These are phyloP conservation scores for Suillus weaverae DNA, from an alignment of 768 basidiomycete genomes.

Conservation along the genomic window DNA sequence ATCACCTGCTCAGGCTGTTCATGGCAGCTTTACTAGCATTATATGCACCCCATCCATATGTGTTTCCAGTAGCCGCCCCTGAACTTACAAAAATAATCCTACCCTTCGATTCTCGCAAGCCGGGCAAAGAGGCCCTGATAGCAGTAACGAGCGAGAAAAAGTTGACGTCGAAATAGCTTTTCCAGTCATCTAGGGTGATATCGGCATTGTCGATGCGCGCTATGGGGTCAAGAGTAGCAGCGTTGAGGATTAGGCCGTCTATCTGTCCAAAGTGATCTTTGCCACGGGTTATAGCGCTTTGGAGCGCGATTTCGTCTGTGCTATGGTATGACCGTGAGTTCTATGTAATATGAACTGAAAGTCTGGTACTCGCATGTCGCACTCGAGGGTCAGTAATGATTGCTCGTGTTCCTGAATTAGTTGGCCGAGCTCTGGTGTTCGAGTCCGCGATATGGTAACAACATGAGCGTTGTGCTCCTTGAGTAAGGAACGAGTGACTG, in stretches of 20 bases:
- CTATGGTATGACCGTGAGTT: conserved; percentile 36
- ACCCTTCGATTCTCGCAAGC: conserved; percentile 67
- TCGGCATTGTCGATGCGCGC: conserved; percentile 54
- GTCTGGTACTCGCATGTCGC: conserved; percentile 67
- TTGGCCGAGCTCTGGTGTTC: conserved; percentile 59
- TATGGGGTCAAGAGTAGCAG: conserved; percentile 74
- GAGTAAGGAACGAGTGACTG: conserved; percentile 68
- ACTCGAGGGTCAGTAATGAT: conserved; percentile 55
- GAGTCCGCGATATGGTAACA: conserved; percentile 72
- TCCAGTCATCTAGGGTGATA: conserved; percentile 60
- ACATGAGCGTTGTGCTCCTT: conserved; percentile 64
- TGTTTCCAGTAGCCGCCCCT: conserved; percentile 72
- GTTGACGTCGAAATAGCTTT: conserved; percentile 77
- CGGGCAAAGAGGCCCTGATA: conserved; percentile 64
- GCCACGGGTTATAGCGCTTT: conserved; percentile 55
- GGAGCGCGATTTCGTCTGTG: conserved; percentile 54
- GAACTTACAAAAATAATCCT: conserved; percentile 82
- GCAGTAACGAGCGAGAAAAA: conserved; percentile 82
- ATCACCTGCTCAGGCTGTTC: conserved; percentile 79
- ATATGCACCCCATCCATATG: conserved; percentile 77
- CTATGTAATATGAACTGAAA: neutral
- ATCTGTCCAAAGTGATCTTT: conserved; percentile 55
- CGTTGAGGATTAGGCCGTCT: conserved; percentile 83
- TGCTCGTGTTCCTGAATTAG: conserved; percentile 42
- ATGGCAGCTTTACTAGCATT: conserved; percentile 85